Evolutionary conservation across 306 rosid genomes (phyloP).

Genomic region (Ammopiptanthus mongolicus): DNA sequence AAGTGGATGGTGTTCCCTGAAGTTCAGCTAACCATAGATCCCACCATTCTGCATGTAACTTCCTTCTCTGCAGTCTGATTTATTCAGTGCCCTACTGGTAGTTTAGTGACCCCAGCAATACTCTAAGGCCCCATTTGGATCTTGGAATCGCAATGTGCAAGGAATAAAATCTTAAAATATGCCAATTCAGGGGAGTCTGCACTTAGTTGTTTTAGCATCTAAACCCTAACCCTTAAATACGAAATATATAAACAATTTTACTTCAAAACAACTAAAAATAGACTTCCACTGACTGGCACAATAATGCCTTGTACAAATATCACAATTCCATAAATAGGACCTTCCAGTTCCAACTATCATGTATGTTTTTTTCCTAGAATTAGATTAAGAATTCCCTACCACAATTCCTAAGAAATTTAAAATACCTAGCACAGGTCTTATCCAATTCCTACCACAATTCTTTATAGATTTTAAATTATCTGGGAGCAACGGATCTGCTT

Average conservation of each 20-base stretch:
- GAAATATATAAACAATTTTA: neutral
- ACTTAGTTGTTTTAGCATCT: neutral
- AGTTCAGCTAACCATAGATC: neutral
- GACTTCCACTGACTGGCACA: neutral
- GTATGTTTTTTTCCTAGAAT: neutral
- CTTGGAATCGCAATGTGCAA: neutral
- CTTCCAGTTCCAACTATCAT: neutral
- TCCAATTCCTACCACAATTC: neutral
- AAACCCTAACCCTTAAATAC: neutral
- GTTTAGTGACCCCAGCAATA: neutral
- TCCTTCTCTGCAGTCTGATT: constrained; percentile 19
- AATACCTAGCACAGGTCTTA: neutral
- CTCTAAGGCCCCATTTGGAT: neutral
- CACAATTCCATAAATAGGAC: neutral
- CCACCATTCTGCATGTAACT: constrained; percentile 13
- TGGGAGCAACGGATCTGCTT: neutral
- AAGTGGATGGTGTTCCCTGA: neutral
- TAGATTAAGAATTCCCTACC: neutral
- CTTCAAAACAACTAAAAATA: neutral
- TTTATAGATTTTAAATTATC: neutral
- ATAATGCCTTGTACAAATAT: neutral
- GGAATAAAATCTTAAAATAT: constrained; percentile 4
- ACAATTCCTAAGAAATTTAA: neutral
- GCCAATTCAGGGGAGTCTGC: neutral
- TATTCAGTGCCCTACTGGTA: neutral